These are phyloP conservation scores for Zymoseptoria ardabiliae DNA, from an alignment of 2,329 filamentous ascomycete species.

Conservation along the genomic window DNA sequence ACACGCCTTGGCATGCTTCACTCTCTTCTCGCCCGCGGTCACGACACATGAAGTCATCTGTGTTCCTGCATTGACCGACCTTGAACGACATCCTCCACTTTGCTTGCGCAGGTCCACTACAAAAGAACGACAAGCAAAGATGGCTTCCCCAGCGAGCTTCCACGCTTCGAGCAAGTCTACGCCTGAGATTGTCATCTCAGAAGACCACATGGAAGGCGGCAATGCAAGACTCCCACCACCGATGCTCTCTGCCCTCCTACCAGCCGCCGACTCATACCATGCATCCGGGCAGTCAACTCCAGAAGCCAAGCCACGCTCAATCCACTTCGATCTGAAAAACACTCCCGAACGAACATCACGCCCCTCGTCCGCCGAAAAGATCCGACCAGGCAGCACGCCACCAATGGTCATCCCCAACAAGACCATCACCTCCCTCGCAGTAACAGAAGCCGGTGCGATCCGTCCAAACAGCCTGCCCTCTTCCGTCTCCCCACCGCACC, in stretches of 20 bases:
- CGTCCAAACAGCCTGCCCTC: neutral
- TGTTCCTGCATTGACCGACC: neutral
- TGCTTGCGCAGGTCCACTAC: neutral
- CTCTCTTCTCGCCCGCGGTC: neutral
- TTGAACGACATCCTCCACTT: neutral
- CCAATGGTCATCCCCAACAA: neutral
- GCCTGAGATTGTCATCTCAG: neutral
- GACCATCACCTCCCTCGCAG: slow-evolving; percentile 1
- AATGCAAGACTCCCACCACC: neutral
- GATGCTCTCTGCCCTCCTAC: neutral
- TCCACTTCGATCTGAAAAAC: neutral
- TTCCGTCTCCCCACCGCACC: neutral
- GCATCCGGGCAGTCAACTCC: neutral
- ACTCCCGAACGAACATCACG: neutral
- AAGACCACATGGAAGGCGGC: neutral
- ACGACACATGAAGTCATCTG: neutral
- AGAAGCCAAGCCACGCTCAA: neutral
- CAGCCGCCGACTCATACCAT: neutral
- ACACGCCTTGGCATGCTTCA: neutral
- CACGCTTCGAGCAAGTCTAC: neutral
- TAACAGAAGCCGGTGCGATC: neutral
- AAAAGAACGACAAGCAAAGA: neutral
- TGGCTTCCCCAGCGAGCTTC: neutral
- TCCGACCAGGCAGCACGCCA: neutral
- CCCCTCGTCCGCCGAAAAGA: neutral